A percentile compares a stretch with the other conserved stretches of the same genome.
Conservation (phyloP, 2,329 filamentous ascomycete genomes). For the Elsinoe fawcettii region DNA sequence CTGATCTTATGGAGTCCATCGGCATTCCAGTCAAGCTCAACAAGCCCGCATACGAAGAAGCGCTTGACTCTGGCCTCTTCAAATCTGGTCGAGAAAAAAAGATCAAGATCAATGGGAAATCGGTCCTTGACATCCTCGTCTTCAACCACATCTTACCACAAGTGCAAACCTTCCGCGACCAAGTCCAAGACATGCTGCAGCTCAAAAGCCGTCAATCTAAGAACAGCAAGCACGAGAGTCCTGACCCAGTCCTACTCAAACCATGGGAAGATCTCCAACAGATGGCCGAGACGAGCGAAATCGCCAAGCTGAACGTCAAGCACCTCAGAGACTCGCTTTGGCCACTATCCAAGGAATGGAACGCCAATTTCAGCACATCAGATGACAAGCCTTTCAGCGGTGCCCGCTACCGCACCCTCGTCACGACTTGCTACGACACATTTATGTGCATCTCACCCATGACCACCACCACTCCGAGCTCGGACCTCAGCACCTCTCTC, state of each 20-base stretch:
- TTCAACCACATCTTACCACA: constrained; percentile 24
- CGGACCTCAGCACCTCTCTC: neutral
- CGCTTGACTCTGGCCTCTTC: constrained; percentile 22
- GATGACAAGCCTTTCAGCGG: neutral
- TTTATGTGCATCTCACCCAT: neutral
- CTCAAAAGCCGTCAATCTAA: neutral
- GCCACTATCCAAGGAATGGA: neutral
- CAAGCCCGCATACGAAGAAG: constrained; percentile 28
- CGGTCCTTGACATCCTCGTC: constrained; percentile 55
- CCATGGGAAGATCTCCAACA: constrained; percentile 11
- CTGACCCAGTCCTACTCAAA: constrained; percentile 16
- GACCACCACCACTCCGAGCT: neutral
- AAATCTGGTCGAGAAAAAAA: constrained; percentile 12
- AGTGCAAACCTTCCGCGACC: constrained; percentile 18
- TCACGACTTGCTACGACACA: neutral
- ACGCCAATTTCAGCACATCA: neutral
- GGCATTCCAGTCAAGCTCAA: constrained; percentile 43
- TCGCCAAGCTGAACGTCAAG: neutral
- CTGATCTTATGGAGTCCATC: constrained; percentile 45
- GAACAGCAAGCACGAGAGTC: neutral
- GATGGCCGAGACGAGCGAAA: neutral
- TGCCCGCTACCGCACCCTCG: neutral
- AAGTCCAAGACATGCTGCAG: constrained; percentile 15
- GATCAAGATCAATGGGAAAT: constrained; percentile 24
- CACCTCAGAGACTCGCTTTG: constrained; percentile 14